Percentiles rank a stretch among this genome's conserved stretches.
phyloP scores from a whole-genome alignment of 2,329 filamentous ascomycete species.

The Fusarium bulbicola region DNA sequence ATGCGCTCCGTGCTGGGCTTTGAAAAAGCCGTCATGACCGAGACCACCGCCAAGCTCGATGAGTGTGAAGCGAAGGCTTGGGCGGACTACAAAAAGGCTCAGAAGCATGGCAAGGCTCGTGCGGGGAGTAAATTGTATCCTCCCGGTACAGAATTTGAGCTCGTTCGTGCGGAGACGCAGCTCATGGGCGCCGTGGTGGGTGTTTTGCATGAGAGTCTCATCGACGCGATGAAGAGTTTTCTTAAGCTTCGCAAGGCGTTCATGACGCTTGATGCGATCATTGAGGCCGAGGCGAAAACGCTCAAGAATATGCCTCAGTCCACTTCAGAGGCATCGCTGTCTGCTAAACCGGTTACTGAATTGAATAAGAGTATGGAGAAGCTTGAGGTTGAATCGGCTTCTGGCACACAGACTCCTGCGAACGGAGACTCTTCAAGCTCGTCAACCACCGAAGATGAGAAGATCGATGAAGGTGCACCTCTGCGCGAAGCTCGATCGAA shows the following conservation, averaged over 20 bases:
- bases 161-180: constrained; percentile 86
- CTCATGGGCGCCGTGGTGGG: constrained; percentile 89
- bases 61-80: constrained; percentile 81
- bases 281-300: constrained; percentile 73
- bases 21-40: constrained; percentile 89
- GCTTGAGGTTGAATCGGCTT: constrained; percentile 42
- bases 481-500: constrained; percentile 40
- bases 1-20: constrained; percentile 88
- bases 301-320: constrained; percentile 34
- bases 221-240: constrained; percentile 90
- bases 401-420: constrained; percentile 55
- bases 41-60: constrained; percentile 76
- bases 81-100: constrained; percentile 78
- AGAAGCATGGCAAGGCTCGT: constrained; percentile 63
- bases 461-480: constrained; percentile 34
- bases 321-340: background rate
- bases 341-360: constrained; percentile 32
- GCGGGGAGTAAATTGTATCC: constrained; percentile 70
- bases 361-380: constrained; percentile 48
- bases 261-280: constrained; percentile 80
- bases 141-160: constrained; percentile 84
- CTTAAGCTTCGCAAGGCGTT: constrained; percentile 93
- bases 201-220: constrained; percentile 90
- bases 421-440: constrained; percentile 31
- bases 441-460: constrained; percentile 29